These are phyloP conservation scores for Knoxdaviesia capensis DNA, from an alignment of 2,329 filamentous ascomycete species.

Conservation along the genomic window DNA sequence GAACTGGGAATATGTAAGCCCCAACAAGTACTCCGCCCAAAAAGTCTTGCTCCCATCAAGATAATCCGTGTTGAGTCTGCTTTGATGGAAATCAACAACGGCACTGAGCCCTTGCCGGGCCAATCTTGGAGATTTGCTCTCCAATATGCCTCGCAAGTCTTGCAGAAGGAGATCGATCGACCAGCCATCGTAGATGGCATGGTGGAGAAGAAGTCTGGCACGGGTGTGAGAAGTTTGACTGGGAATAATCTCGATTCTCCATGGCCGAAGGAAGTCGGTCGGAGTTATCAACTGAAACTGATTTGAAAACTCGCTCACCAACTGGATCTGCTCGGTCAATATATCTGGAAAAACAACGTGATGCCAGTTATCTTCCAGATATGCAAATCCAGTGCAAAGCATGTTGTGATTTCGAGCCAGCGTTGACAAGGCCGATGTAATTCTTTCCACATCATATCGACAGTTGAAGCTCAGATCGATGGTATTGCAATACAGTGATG, in stretches of 20 bases:
- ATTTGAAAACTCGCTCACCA: slow-evolving; percentile 16
- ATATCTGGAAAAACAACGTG: slow-evolving; percentile 44
- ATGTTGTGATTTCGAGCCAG: slow-evolving; percentile 40
- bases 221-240: slow-evolving; percentile 9
- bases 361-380: slow-evolving; percentile 29
- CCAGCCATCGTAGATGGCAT: slow-evolving; percentile 88
- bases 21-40: too few relatives aligned
- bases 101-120: too few relatives aligned
- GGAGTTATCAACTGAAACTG: slow-evolving; percentile 18
- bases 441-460: slow-evolving; percentile 12
- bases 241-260: slow-evolving; percentile 35
- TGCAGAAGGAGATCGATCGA: slow-evolving; percentile 54
- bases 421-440: slow-evolving; percentile 26
- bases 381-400: slow-evolving; percentile 53
- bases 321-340: slow-evolving; percentile 18
- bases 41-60: too few relatives aligned
- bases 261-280: slow-evolving; percentile 29
- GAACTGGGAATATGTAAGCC: too few relatives aligned
- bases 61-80: too few relatives aligned
- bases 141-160: slow-evolving; percentile 27
- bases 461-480: slow-evolving; percentile 39
- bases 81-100: too few relatives aligned
- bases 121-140: too few relatives aligned
- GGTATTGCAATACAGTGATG: slow-evolving; percentile 57
- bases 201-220: slow-evolving; percentile 45